A percentile compares a stretch with the other conserved stretches of the same genome.
These are phyloP conservation scores for Thinopyrum elongatum DNA, from an alignment of 176 grass and related monocot species.

Conservation along the genomic window DNA sequence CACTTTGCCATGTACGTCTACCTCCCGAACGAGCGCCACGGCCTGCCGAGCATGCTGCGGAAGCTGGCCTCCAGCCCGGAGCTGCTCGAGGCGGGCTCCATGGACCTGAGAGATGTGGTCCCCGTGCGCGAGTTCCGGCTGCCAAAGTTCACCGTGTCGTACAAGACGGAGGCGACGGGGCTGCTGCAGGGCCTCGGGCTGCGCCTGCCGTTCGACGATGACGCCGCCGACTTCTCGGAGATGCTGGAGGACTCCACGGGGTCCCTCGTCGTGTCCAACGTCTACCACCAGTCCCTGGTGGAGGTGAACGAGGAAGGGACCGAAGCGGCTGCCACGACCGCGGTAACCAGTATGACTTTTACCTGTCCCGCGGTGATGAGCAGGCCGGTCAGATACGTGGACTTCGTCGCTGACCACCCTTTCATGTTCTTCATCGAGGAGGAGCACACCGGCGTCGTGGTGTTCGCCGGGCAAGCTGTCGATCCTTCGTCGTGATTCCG, in stretches of 20 bases:
- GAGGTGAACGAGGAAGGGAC: background rate
- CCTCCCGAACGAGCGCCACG: background rate
- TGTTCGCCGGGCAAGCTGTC: background rate
- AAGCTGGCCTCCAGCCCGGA: background rate
- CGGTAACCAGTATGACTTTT: background rate
- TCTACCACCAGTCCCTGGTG: too few species aligned
- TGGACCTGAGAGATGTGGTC: background rate
- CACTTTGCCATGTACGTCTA: background rate
- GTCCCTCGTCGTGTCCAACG: too few species aligned
- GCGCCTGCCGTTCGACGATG: background rate
- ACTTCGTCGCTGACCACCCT: slow-evolving; percentile 1
- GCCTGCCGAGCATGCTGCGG: background rate
- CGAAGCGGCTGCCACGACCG: background rate
- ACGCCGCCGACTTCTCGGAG: background rate
- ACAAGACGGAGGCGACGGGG: background rate
- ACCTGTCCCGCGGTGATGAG: too few species aligned
- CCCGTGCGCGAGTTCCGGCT: background rate
- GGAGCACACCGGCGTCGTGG: background rate
- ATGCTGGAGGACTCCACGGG: background rate
- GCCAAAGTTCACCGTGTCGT: background rate
- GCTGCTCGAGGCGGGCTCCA: background rate
- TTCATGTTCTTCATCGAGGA: background rate
- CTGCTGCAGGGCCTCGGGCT: background rate
- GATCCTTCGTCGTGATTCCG: background rate
- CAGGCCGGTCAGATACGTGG: background rate